These are phyloP conservation scores for Pelagomonas calceolata DNA, from an alignment of 108 stramenopile species.

Conservation along the genomic window DNA sequence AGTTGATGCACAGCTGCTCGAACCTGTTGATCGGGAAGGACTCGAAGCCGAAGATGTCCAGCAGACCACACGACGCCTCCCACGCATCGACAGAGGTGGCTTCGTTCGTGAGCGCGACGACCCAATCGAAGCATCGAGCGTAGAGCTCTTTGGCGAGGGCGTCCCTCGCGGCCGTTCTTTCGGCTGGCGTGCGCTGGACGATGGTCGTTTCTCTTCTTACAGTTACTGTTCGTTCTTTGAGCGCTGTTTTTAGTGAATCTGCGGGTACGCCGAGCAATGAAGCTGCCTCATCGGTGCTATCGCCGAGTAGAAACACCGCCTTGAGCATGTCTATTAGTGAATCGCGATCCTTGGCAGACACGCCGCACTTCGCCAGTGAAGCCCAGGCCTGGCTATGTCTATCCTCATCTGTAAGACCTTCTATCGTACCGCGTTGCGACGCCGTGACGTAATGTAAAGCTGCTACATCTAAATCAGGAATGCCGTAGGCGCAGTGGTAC, in stretches of 20 bases:
- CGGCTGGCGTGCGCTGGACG: slow-evolving; percentile 54
- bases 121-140: slow-evolving; percentile 73
- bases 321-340: not conserved
- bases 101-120: slow-evolving; percentile 82
- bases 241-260: no score
- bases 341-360: no score
- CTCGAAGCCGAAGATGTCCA: slow-evolving; percentile 98
- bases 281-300: slow-evolving; percentile 39
- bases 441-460: not conserved
- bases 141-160: slow-evolving; percentile 95
- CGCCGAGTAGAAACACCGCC: no score
- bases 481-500: slow-evolving; percentile 55
- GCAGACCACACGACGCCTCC: slow-evolving; percentile 67
- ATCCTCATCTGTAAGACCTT: no score
- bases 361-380: no score
- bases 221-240: no score
- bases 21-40: slow-evolving; percentile 66
- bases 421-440: not conserved
- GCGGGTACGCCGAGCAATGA: no score
- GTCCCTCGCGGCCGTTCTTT: slow-evolving; percentile 74
- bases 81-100: no score
- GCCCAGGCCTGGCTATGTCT: no score
- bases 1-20: slow-evolving; percentile 78
- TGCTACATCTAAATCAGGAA: not conserved
- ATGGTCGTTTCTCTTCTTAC: slow-evolving; percentile 62